Evolutionary conservation across 768 basidiomycete genomes (phyloP).

Genomic region (Rhodosporidiobolus sp.): DNA sequence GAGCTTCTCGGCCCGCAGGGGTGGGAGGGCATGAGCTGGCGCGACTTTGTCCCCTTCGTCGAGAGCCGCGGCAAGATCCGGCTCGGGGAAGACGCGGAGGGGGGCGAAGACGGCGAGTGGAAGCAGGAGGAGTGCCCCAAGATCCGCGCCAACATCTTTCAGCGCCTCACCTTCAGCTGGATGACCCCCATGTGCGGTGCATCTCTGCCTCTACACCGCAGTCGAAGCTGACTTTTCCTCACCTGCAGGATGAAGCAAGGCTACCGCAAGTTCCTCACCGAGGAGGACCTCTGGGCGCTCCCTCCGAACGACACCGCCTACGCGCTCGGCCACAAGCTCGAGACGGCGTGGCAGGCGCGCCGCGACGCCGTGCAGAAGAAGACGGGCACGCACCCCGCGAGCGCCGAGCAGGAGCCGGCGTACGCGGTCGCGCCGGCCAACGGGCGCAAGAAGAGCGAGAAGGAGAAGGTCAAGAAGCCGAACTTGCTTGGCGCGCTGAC

Average conservation of each 20-base stretch:
- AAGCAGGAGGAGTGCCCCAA: constrained; percentile 35
- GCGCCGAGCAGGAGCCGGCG: constrained; percentile 11
- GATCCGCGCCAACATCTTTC: constrained; percentile 45
- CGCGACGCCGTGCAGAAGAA: constrained; percentile 14
- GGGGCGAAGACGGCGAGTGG: constrained; percentile 15
- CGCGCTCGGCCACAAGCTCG: constrained; percentile 63
- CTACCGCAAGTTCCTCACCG: constrained; percentile 62
- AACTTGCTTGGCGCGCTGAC: constrained; percentile 71
- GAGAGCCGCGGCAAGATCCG: constrained; percentile 29
- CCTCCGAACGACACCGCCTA: constrained; percentile 64
- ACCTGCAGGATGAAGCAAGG: constrained; percentile 48
- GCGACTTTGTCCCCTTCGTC: constrained; percentile 41
- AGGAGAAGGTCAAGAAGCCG: constrained; percentile 49
- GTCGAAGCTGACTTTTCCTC: constrained; percentile 51
- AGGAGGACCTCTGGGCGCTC: constrained; percentile 78
- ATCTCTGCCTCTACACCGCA: constrained; percentile 42
- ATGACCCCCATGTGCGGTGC: constrained; percentile 65
- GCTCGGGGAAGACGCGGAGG: constrained; percentile 18
- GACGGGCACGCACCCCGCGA: neutral
- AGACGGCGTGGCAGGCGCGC: constrained; percentile 60
- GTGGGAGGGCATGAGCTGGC: constrained; percentile 41
- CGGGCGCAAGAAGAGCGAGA: constrained; percentile 15
- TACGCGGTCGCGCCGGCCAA: constrained; percentile 21
- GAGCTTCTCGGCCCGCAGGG: constrained; percentile 69
- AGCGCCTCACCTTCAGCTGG: constrained; percentile 69